These are phyloP conservation scores for Coriaria nepalensis DNA, from an alignment of 306 rosid genomes.

Conservation along the genomic window DNA sequence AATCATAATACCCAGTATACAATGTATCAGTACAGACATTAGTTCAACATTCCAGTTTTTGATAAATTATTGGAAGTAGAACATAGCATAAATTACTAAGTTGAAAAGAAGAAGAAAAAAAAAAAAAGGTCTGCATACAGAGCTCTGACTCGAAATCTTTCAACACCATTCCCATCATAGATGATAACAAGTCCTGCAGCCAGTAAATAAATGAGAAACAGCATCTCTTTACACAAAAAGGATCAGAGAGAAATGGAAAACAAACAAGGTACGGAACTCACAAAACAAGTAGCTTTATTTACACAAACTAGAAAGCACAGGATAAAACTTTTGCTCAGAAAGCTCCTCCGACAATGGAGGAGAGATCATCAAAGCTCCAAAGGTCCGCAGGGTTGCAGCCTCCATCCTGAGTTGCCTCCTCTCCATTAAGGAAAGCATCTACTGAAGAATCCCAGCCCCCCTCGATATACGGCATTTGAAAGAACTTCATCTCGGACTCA, in stretches of 20 bases:
- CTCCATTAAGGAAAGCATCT: slow-evolving; percentile 36
- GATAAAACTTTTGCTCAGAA: slow-evolving; percentile 31
- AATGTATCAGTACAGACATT: too few relatives aligned
- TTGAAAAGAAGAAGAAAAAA: not conserved
- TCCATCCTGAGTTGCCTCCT: slow-evolving; percentile 44
- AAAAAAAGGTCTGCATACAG: not conserved
- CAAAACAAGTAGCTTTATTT: slow-evolving; percentile 84
- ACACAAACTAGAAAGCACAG: slow-evolving; percentile 31
- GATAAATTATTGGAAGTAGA: too few relatives aligned
- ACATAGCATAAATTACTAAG: not conserved
- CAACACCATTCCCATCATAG: slow-evolving; percentile 10
- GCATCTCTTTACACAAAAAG: not conserved
- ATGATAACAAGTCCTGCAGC: slow-evolving; percentile 10
- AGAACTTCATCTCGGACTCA: slow-evolving; percentile 58
- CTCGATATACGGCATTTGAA: slow-evolving; percentile 46
- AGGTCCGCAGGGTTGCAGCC: slow-evolving; percentile 45
- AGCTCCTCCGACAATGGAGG: slow-evolving; percentile 35
- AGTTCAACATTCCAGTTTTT: too few relatives aligned
- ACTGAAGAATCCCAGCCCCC: slow-evolving; percentile 58
- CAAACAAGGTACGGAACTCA: slow-evolving; percentile 15
- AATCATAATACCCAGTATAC: too few relatives aligned
- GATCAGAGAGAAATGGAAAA: slow-evolving; percentile 5
- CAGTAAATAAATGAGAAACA: not conserved
- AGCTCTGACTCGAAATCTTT: slow-evolving; percentile 8
- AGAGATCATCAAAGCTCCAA: slow-evolving; percentile 74